These are phyloP conservation scores for Lactarius sanguifluus DNA, from an alignment of 768 basidiomycete genomes.

Conservation along the genomic window DNA sequence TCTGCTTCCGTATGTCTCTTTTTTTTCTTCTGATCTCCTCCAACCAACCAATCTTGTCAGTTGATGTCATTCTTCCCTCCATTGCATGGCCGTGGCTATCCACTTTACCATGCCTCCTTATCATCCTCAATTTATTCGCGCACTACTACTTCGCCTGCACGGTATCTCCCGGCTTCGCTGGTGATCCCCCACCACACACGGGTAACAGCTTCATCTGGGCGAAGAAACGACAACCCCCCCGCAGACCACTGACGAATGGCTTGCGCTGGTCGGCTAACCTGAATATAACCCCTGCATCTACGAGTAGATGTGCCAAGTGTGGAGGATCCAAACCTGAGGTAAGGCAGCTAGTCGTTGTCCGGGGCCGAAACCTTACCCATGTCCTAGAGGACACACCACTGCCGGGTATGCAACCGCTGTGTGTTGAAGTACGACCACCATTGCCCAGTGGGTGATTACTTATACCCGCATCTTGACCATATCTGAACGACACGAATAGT, in stretches of 20 bases:
- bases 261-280: constrained; percentile 52
- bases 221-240: constrained; percentile 35
- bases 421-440: constrained; percentile 91
- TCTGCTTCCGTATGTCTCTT: constrained; percentile 75
- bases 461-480: constrained; percentile 1
- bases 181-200: constrained; percentile 49
- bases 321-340: constrained; percentile 27
- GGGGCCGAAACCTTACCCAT: not conserved
- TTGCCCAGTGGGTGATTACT: constrained; percentile 71
- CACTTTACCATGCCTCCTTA: constrained; percentile 68
- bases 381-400: constrained; percentile 84
- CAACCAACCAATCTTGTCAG: constrained; percentile 41
- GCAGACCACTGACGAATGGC: constrained; percentile 38
- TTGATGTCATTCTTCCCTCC: constrained; percentile 72
- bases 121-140: constrained; percentile 69
- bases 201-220: constrained; percentile 61
- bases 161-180: constrained; percentile 74
- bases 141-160: constrained; percentile 90
- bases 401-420: constrained; percentile 86
- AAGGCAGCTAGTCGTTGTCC: not conserved
- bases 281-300: constrained; percentile 51
- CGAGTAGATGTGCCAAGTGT: constrained; percentile 25
- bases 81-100: constrained; percentile 59
- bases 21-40: not conserved
- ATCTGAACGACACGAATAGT: constrained; percentile 12